These are phyloP conservation scores for Polyplosphaeria fusca DNA, from an alignment of 495 filamentous ascomycete species.

Conservation along the genomic window DNA sequence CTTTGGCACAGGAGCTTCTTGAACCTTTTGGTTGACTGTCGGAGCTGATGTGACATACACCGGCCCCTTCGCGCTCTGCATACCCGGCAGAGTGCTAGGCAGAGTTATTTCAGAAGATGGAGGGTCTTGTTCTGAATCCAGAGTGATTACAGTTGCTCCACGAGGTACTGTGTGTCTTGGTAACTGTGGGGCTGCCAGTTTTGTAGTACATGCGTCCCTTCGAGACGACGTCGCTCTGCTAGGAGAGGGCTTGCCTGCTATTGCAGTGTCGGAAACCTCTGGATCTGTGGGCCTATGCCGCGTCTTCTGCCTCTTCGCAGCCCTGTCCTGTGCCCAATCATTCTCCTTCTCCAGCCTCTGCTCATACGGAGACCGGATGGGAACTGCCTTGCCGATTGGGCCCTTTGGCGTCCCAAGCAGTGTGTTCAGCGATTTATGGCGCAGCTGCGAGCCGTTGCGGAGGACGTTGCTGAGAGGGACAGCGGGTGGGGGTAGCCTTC, in stretches of 20 bases:
- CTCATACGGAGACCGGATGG: conserved; percentile 52
- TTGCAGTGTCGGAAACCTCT: conserved; percentile 1
- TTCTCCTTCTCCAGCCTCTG: conserved; percentile 40
- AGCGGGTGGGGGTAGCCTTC: not conserved
- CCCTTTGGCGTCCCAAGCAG: conserved; percentile 56
- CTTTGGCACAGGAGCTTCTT: not conserved
- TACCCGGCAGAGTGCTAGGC: conserved; percentile 23
- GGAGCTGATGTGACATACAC: not conserved
- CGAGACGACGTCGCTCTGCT: too few species aligned
- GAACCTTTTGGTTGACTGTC: not conserved
- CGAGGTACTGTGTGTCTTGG: conserved; percentile 4
- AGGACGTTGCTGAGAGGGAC: not conserved
- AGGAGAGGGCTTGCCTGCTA: not conserved
- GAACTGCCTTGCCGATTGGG: conserved; percentile 44
- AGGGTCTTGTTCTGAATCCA: conserved; percentile 32
- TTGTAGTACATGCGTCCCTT: too few species aligned
- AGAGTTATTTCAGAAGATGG: conserved; percentile 28
- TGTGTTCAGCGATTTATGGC: conserved; percentile 55
- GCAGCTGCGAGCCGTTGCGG: conserved; percentile 34
- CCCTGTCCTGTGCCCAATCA: conserved; percentile 34
- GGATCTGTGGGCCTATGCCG: not conserved
- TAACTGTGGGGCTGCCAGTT: conserved; percentile 29
- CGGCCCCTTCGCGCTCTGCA: not conserved
- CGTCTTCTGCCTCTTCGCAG: conserved; percentile 51
- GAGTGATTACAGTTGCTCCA: conserved; percentile 25